These are phyloP conservation scores for Alternaria sp. DNA, from an alignment of 2,329 filamentous ascomycete genomes.

Conservation along the genomic window DNA sequence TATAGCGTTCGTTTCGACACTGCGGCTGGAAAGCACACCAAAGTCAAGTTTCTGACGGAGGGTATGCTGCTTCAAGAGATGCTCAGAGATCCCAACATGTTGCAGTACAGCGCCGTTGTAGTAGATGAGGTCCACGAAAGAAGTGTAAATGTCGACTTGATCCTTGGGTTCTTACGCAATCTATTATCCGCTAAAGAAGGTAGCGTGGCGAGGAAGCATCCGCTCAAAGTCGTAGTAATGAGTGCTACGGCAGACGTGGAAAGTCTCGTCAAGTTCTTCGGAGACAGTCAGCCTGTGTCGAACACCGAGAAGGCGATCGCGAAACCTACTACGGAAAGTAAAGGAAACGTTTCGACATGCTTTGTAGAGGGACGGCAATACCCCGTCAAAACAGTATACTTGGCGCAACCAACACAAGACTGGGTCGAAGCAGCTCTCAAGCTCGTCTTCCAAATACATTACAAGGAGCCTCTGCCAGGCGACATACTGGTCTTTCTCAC, in stretches of 20 bases:
- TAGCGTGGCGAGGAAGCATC: conserved; percentile 64
- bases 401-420: conserved; percentile 75
- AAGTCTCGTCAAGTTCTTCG: conserved; percentile 77
- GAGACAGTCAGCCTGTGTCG: conserved; percentile 25
- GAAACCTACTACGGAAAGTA: background rate
- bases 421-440: conserved; percentile 83
- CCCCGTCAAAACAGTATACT: conserved; percentile 79
- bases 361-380: conserved; percentile 87
- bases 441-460: conserved; percentile 84
- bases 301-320: conserved; percentile 17
- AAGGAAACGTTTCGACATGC: conserved; percentile 53
- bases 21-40: conserved; percentile 78
- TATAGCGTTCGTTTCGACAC: conserved; percentile 97
- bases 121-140: conserved; percentile 98
- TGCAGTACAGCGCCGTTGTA: conserved; percentile 85
- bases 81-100: conserved; percentile 79
- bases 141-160: conserved; percentile 90
- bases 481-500: conserved; percentile 92
- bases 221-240: conserved; percentile 92
- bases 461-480: conserved; percentile 87
- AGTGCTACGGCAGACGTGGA: conserved; percentile 94
- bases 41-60: conserved; percentile 93
- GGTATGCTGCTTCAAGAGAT: conserved; percentile 96
- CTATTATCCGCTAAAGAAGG: conserved; percentile 71
- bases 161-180: conserved; percentile 85